These are phyloP conservation scores for Suhomyces tanzawaensis DNA, from an alignment of 805 yeast genomes.

Conservation along the genomic window DNA sequence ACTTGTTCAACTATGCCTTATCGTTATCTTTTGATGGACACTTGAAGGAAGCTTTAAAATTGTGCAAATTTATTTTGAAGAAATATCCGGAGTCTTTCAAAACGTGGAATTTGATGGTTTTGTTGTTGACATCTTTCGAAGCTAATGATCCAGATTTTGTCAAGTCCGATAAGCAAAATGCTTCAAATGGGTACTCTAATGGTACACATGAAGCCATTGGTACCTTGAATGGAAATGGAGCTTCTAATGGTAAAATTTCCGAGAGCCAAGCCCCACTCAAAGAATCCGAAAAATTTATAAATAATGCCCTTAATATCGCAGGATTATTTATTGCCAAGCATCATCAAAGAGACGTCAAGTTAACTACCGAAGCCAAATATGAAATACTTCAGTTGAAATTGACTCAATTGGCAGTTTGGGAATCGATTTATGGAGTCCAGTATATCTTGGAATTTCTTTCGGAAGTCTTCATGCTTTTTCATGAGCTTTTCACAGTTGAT, in stretches of 20 bases:
- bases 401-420: slow-evolving; percentile 71
- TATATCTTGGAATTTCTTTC: slow-evolving; percentile 63
- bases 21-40: slow-evolving; percentile 45
- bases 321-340: slow-evolving; percentile 30
- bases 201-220: background rate
- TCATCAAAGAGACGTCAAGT: slow-evolving; percentile 21
- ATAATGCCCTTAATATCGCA: slow-evolving; percentile 48
- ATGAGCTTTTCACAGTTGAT: slow-evolving; percentile 44
- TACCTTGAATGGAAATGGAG: background rate
- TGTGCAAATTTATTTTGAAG: slow-evolving; percentile 49
- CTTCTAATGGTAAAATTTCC: background rate
- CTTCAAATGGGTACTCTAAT: background rate
- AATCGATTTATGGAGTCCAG: slow-evolving; percentile 54
- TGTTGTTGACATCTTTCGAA: slow-evolving; percentile 62
- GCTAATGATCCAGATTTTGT: slow-evolving; percentile 30
- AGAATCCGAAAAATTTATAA: slow-evolving; percentile 55
- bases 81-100: slow-evolving; percentile 54
- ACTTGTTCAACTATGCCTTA: slow-evolving; percentile 47
- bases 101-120: slow-evolving; percentile 65
- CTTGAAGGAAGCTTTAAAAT: slow-evolving; percentile 41
- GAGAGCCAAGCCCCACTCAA: slow-evolving; percentile 15
- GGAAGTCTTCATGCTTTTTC: slow-evolving; percentile 60
- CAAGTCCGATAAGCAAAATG: background rate
- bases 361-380: slow-evolving; percentile 36
- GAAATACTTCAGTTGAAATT: slow-evolving; percentile 66